phyloP scores from a whole-genome alignment of 2,329 filamentous ascomycete genomes.

The Botrytis byssoidea region DNA sequence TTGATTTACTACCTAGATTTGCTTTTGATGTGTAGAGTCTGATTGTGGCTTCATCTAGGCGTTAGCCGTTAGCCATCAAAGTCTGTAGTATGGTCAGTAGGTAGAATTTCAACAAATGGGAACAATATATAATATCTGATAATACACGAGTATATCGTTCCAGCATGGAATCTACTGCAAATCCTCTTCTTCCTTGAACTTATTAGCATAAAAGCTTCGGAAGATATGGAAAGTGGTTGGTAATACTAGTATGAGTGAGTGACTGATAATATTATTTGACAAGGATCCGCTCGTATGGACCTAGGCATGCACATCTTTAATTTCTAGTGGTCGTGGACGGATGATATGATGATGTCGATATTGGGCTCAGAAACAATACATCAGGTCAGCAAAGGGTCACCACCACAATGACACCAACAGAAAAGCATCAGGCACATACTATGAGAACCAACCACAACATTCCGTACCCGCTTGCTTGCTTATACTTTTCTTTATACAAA shows the following conservation, averaged over 20 bases:
- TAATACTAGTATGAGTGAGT: not conserved
- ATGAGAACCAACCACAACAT: not conserved
- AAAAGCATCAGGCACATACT: not conserved
- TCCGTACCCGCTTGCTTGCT: not conserved
- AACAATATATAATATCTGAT: not conserved
- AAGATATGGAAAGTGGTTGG: not conserved
- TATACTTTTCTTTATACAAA: not conserved
- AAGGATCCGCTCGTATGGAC: not conserved
- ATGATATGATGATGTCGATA: not conserved
- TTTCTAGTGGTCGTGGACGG: not conserved
- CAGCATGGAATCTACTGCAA: not conserved
- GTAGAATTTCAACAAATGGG: not conserved
- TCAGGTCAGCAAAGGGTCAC: not conserved
- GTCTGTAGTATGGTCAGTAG: not conserved
- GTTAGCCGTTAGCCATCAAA: not conserved
- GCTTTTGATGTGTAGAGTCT: not conserved
- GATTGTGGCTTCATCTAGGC: not conserved
- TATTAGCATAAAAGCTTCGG: not conserved
- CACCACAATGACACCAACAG: not conserved
- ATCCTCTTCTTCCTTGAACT: not conserved
- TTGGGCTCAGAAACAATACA: not conserved
- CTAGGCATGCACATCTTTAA: not conserved
- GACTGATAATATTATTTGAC: not conserved
- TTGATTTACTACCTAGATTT: not conserved
- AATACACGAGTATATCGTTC: not conserved